These are phyloP conservation scores for Euphrasia arctica DNA, from an alignment of 305 asterid species.

Conservation along the genomic window DNA sequence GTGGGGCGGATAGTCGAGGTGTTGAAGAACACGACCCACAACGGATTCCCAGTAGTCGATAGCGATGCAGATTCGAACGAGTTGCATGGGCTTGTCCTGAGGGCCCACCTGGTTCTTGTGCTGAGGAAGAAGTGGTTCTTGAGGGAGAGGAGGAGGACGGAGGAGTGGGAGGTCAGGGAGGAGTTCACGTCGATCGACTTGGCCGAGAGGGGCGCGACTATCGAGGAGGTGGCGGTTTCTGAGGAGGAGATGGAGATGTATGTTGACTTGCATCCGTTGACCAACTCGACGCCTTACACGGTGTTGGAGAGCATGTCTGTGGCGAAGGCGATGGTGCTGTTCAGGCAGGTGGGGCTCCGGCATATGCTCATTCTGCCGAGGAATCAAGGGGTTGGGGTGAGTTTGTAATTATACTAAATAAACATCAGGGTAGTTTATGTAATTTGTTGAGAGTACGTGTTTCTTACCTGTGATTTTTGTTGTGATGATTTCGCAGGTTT, in stretches of 20 bases:
- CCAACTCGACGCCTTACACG: conserved; percentile 79
- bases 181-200: conserved; percentile 71
- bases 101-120: conserved; percentile 71
- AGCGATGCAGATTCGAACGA: conserved; percentile 51
- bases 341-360: conserved; percentile 86
- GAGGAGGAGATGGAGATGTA: conserved; percentile 81
- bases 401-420: conserved; percentile 17
- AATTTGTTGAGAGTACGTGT: background rate
- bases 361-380: conserved; percentile 84
- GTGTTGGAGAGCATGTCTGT: conserved; percentile 86
- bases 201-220: conserved; percentile 68
- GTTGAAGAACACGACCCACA: conserved; percentile 72
- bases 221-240: conserved; percentile 62
- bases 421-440: background rate
- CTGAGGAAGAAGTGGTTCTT: conserved; percentile 86
- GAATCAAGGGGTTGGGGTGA: conserved; percentile 78
- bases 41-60: conserved; percentile 83
- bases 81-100: conserved; percentile 71
- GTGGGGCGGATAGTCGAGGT: conserved; percentile 77
- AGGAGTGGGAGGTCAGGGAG: conserved; percentile 86
- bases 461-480: conserved; percentile 18
- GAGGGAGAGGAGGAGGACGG: conserved; percentile 57
- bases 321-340: conserved; percentile 85
- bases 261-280: conserved; percentile 80
- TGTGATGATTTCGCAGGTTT: conserved; percentile 41